Evolutionary conservation across 257 asterid species (phyloP).

Genomic region (Anisodus tanguticus): DNA sequence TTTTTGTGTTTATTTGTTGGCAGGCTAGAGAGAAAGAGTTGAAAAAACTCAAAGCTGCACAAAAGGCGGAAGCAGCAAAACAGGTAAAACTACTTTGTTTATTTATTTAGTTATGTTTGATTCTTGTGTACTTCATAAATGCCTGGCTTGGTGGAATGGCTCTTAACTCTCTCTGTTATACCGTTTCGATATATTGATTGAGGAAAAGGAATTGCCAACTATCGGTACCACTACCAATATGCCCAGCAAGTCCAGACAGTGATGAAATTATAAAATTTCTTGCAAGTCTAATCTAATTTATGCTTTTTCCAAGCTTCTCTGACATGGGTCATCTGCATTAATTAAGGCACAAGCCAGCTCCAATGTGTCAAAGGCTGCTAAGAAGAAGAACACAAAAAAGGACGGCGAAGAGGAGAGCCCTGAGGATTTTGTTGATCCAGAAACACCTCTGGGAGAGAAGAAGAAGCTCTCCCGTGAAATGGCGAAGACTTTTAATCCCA

Average conservation of each 20-base stretch:
- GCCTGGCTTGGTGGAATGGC: slow-evolving; percentile 2
- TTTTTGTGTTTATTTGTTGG: slow-evolving; percentile 29
- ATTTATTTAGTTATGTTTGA: neutral
- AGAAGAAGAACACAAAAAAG: slow-evolving; percentile 70
- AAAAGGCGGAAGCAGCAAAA: slow-evolving; percentile 84
- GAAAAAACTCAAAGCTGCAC: slow-evolving; percentile 86
- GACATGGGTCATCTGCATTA: slow-evolving; percentile 27
- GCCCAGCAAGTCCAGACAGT: neutral
- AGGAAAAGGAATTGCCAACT: neutral
- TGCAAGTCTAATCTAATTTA: neutral
- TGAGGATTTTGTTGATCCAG: slow-evolving; percentile 82
- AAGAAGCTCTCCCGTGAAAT: slow-evolving; percentile 74
- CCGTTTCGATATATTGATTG: neutral
- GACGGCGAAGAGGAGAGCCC: slow-evolving; percentile 74
- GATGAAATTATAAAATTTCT: neutral
- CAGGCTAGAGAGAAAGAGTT: slow-evolving; percentile 91
- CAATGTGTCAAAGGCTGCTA: slow-evolving; percentile 59
- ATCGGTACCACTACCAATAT: neutral
- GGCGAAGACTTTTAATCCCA: slow-evolving; percentile 85
- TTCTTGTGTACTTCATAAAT: neutral
- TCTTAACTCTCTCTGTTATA: neutral
- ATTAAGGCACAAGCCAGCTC: slow-evolving; percentile 69
- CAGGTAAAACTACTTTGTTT: slow-evolving; percentile 44
- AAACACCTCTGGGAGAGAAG: slow-evolving; percentile 77
- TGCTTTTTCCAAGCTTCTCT: neutral